phyloP scores from a whole-genome alignment of 352 stramenopile species.

The Phytophthora lateralis region DNA sequence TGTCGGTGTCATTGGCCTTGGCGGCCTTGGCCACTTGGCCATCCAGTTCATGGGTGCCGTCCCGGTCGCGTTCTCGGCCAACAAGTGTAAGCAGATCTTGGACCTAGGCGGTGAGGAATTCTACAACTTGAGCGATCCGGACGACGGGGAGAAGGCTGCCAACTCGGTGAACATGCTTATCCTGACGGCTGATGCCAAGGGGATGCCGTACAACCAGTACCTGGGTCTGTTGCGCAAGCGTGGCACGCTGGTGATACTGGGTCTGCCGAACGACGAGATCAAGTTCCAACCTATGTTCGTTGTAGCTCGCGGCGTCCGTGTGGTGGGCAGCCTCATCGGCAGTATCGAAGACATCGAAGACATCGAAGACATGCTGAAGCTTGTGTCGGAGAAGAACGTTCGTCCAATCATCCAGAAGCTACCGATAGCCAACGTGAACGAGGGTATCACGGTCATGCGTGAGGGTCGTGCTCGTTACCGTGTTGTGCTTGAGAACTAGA shows the following conservation, averaged over 20 bases:
- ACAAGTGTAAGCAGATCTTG: slow-evolving; percentile 81
- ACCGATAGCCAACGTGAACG: slow-evolving; percentile 51
- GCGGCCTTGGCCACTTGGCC: slow-evolving; percentile 84
- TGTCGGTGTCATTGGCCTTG: slow-evolving; percentile 81
- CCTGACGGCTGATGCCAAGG: slow-evolving; percentile 66
- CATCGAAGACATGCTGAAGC: slow-evolving; percentile 87
- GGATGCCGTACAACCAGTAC: slow-evolving; percentile 60
- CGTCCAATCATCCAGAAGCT: slow-evolving; percentile 52
- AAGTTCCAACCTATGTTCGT: slow-evolving; percentile 61
- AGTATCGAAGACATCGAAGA: slow-evolving; percentile 83
- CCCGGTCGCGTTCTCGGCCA: slow-evolving; percentile 63
- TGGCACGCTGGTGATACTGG: slow-evolving; percentile 74
- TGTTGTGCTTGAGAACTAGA: slow-evolving; percentile 47
- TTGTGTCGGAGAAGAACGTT: slow-evolving; percentile 76
- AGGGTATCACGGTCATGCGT: slow-evolving; percentile 44
- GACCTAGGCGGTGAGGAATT: slow-evolving; percentile 71
- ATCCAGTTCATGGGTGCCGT: slow-evolving; percentile 78
- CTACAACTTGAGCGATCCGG: slow-evolving; percentile 54
- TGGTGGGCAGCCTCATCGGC: slow-evolving; percentile 86
- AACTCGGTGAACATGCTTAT: slow-evolving; percentile 72
- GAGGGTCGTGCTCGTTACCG: slow-evolving; percentile 52
- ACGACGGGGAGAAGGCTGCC: slow-evolving; percentile 38
- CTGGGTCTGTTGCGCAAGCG: slow-evolving; percentile 58
- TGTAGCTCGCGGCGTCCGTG: slow-evolving; percentile 42
- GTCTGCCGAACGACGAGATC: slow-evolving; percentile 65